Base-by-base conservation (phyloP, 768 basidiomycete genomes). In the Dioszegia crocea region DNA sequence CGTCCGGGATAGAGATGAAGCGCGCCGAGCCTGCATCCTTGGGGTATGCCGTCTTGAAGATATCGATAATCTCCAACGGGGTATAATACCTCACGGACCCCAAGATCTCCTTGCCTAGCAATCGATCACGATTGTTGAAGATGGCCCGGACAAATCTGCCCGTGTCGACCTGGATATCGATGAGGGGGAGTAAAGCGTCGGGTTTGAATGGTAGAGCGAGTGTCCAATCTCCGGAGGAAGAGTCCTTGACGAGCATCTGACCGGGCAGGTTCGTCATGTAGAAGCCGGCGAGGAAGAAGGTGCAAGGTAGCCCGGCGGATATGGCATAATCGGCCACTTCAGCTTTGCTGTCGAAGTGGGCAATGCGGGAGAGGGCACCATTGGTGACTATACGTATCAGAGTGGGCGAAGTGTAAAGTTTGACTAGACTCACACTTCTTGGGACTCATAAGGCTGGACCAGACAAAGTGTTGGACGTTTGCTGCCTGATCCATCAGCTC, bases 101-200 rank as follows among this genome's bases (percentile, higher is more conserved):
- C 24, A 53, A 44, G 39, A 64, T 44, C 10, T 40, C 17, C 46
- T 64, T 60, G 16, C 63, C 59, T 10, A 67, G 51, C 5, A 47
- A 41, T 4, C 12, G 33, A 4, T 60, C 56, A 1, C 38, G 40
- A 30, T 63, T 46, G 3, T 57, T 24, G 12, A 67, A 45, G 39
- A 67, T 67, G 19, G 62, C 62, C 39, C 46, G 36, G 58, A 73
- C 62, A 59, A 57, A 73, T 23, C 61, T 64, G 31, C 71, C 71
- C 39, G 67, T 68, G 39, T 73, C 71, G 17, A n/a, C 24, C 29
- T 21, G 43, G 30, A 43, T 50, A 60, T 70, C 59, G 36, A 70
- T 43, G 1, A 68, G 9, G 39, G 68, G 56, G 33, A 70, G n/a
- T 29, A 60, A 45, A 4, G 57, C 14, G 29, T 49, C 51, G 0